Base-by-base conservation (phyloP, 2,329 filamentous ascomycete genomes). In the Phoma sp. region DNA sequence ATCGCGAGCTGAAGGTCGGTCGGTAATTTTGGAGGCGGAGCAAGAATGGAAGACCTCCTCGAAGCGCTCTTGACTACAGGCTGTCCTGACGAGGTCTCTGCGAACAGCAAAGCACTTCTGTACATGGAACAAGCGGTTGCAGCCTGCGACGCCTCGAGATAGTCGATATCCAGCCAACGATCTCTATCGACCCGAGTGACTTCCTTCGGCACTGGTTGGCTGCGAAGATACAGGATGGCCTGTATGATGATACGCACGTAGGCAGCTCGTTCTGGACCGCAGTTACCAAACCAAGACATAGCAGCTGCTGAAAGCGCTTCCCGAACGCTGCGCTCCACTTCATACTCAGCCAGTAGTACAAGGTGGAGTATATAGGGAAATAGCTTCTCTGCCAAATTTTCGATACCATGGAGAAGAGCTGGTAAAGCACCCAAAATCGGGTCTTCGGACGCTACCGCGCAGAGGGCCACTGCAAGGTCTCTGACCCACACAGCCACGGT, bases 331-430 rank as follows among this genome's bases (percentile, higher is more conserved):
- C 86, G 83, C 25, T 87, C 82, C 35, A 82, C 81, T 25, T 88
- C 82, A n/a, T 84, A 76, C 65, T 94, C 88, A 36, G 85, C 83
- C 1, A 87, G 78, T 0, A 99, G 81, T 15, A 92, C 86, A 37
- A 96, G 80, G 74, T 99, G 96, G 3, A 96, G 79, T 48, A 98
- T 84, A 62, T 91, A 96, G 0, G 93, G 92, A 44, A 98, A 88
- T 0, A 91, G 81, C 37, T 87, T 84, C 57, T 88, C 84, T 0
- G 92, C 89, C 68, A 97, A 87, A 0, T 85, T 84, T 36, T 85
- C 82, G 24, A 94, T 85, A 12, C 82, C 81, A 12, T 79, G 74
- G 4, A 97, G 78, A 35, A 95, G 82, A 5, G 85, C 84, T 1
- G 84, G 80, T 22, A 98, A 76, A 2, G 88, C 84, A 10, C 84